These are phyloP conservation scores for Clonostachys byssicola DNA, from an alignment of 2,329 filamentous ascomycete genomes.

Conservation along the genomic window DNA sequence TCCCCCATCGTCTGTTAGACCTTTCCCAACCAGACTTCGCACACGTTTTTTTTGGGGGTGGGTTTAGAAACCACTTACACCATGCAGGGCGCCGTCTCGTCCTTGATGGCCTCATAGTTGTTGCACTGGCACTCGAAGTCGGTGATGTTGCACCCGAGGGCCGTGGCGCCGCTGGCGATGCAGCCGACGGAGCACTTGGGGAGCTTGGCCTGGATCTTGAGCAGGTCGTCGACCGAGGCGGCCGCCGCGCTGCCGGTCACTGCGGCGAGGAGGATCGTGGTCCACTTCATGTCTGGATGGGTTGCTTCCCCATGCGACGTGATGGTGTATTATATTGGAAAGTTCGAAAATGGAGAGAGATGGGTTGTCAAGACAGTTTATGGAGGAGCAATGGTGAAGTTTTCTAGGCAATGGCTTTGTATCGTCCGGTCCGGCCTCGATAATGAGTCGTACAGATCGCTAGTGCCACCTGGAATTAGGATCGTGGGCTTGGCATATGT, in stretches of 20 bases:
- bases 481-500: no score
- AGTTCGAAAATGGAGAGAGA: no score
- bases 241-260: conserved; percentile 8
- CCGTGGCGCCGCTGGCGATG: conserved; percentile 19
- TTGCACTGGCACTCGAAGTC: conserved; percentile 32
- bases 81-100: conserved; percentile 26
- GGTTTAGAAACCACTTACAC: conserved; percentile 9
- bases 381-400: no score
- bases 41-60: conserved; percentile 20
- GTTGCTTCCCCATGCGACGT: no score
- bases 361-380: no score
- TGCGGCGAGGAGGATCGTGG: conserved; percentile 2
- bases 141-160: conserved; percentile 22
- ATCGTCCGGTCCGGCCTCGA: no score
- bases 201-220: conserved; percentile 13
- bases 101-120: conserved; percentile 24
- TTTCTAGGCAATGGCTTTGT: no score
- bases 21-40: no score
- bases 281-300: neutral
- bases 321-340: no score
- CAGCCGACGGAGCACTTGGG: conserved; percentile 32
- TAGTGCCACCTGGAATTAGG: no score
- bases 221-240: neutral
- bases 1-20: conserved; percentile 5
- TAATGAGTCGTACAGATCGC: no score